phyloP scores from a whole-genome alignment of 2,329 filamentous ascomycete species.

The Penicillium freii region DNA sequence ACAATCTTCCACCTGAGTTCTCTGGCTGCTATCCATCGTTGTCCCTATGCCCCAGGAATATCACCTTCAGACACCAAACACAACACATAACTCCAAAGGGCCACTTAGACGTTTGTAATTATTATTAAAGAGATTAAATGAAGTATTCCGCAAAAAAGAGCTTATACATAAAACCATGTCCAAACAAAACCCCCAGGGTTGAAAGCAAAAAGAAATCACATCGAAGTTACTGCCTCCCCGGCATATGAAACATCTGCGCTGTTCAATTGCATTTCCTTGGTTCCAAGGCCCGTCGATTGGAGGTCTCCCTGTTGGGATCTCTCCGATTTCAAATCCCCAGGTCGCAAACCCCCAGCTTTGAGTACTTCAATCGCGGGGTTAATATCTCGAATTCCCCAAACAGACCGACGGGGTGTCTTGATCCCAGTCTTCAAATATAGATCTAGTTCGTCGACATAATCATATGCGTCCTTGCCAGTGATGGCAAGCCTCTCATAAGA shows the following conservation, averaged over 20 bases:
- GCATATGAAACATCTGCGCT: not conserved
- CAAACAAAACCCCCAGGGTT: too few species aligned
- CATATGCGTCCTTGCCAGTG: conserved; percentile 10
- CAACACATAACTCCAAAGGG: not conserved
- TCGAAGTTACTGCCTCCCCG: not conserved
- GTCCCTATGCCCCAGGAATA: not conserved
- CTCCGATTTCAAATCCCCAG: not conserved
- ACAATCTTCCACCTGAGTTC: not conserved
- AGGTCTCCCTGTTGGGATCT: not conserved
- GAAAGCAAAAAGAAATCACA: not conserved
- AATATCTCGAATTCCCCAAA: not conserved
- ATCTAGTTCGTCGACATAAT: conserved; percentile 18
- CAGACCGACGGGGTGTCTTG: conserved; percentile 1
- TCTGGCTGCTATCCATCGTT: too few species aligned
- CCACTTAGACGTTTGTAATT: not conserved
- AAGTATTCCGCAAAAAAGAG: not conserved
- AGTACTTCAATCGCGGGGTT: not conserved
- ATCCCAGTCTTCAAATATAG: conserved; percentile 6
- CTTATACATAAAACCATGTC: not conserved
- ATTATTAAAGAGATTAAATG: not conserved
- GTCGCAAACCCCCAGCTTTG: not conserved
- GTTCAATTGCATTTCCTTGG: not conserved
- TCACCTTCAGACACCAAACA: not conserved
- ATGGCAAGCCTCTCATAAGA: conserved; percentile 22
- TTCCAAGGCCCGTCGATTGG: not conserved